Base-by-base conservation (phyloP, 352 stramenopile genomes). In the Phytophthora pinifolia region DNA sequence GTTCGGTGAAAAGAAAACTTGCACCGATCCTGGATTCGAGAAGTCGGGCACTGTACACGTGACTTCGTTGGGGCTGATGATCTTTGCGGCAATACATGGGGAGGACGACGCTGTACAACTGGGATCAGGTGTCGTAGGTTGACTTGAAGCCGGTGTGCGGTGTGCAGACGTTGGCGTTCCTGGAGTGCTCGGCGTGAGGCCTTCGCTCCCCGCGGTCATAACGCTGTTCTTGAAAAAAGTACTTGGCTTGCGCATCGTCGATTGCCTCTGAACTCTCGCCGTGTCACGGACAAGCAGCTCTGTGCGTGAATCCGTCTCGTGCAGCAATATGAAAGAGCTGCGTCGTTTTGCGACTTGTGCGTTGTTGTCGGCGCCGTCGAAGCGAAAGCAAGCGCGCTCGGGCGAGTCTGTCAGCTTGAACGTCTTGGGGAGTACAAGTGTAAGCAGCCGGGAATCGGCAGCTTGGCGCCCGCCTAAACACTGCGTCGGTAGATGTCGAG, bases 1-100 rank as follows among this genome's bases (percentile, higher is more conserved):
- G 17, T 91, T 91, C 27, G 79, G 70, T 1, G 80, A 91, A 31
- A 91, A 72, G 29, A 71, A 84, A 14, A 91, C 74, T 13, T 70
- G 37, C 4, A 88, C 67, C 6, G 43, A 32, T 0, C 76, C 76
- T 6, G 64, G 42, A 17, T 48, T 58, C 6, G 64, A 64, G 42
- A 89, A 89, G 7, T 88, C 76, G 0, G 80, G 80, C 9, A 91
- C 71, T 3, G 62, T 39, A 29, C 74, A 86, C 4, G 76, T 76
- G 2, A 86, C 31, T 18, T 89, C 78, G 22, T 67, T 79, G 1
- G 57, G 43, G 34, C 70, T 72, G 10, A 76, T 35, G 9, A 83
- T 55, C 42, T 83, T 86, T 0, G 54, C 80, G 2, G 74, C 67
- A 32, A 91, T 76, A 18, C 70, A 90, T 18, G 71, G 60, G 0